Evolutionary conservation across 495 filamentous ascomycete genomes (phyloP), one percentile per base, ranked within the genome.

Genomic region (Penicillium riverlandense): DNA sequence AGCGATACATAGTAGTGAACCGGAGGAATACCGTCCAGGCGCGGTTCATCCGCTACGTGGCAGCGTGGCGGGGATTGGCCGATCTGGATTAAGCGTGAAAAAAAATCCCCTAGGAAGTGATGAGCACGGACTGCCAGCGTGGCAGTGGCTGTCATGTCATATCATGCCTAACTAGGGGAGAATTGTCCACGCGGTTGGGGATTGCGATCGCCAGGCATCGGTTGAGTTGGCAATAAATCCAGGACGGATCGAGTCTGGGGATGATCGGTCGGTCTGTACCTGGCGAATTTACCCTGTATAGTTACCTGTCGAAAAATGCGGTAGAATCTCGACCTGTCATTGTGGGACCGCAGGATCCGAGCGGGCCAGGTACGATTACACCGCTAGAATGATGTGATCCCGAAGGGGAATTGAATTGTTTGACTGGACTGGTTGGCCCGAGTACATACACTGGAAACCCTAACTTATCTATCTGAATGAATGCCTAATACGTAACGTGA

Each of bases 111-210:
- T 16, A 16, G 22, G 2, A 4, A 22, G n/a, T 22, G 22, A 34
- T 12, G 32, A 53, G 50, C 54, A 50, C 54, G 37, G 54, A 57
- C 54, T 57, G 54, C 54, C 54, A 57, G 38, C 38, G 35, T 57
- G 54, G 50, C 54, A 53, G 53, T 56, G 53, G 53, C 50, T 42
- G 38, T 37, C 31, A 38, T 43, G 35, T 22, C 22, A 28, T 37
- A 30, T 32, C 16, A n/a, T 6, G 32, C 33, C 28, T 29, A 8
- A 8, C 15, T 4, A 4, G 15, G 15, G 14, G 37, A 40, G 37
- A 13, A 11, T 32, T 36, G 0, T 22, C 22, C 2, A 22, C 22
- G 22, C 22, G 22, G 22, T 3, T 22, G 22, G 22, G 22, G 0
- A 22, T 22, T 22, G 22, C 22, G 22, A 22, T 22, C 22, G 22